Evolutionary conservation across 2,329 filamentous ascomycete genomes (phyloP).

Genomic region (Trichoderma hamatum): DNA sequence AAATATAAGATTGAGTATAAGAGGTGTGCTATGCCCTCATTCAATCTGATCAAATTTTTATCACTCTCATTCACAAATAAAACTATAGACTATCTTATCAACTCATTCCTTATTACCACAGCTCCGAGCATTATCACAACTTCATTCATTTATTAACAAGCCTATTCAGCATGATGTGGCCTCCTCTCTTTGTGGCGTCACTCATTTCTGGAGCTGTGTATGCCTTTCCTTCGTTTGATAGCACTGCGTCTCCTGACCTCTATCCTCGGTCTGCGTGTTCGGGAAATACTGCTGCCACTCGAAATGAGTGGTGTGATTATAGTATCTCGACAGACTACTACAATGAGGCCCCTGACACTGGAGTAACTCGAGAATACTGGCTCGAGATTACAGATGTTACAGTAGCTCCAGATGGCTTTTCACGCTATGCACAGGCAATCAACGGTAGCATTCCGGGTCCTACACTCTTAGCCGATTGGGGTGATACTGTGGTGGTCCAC

Average conservation of each 20-base stretch:
- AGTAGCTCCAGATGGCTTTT: slow-evolving; percentile 50
- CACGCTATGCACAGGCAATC: not conserved
- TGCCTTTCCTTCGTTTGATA: not conserved
- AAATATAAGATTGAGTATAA: not conserved
- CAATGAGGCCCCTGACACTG: slow-evolving; percentile 46
- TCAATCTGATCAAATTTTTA: not conserved
- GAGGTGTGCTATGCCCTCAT: not conserved
- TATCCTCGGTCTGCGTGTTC: not conserved
- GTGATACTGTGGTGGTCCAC: not conserved
- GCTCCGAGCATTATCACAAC: not conserved
- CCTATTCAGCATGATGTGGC: not conserved
- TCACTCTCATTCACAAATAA: not conserved
- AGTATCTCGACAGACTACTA: not conserved
- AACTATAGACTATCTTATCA: not conserved
- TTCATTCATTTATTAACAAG: not conserved
- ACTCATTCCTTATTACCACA: not conserved
- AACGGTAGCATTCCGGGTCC: not conserved
- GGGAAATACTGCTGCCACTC: not conserved
- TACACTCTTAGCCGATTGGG: not conserved
- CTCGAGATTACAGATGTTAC: slow-evolving; percentile 46
- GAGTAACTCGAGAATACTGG: slow-evolving; percentile 55
- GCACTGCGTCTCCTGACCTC: not conserved
- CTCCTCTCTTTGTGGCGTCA: not conserved
- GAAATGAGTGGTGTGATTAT: not conserved
- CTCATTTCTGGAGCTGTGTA: not conserved